Evolutionary conservation across 1,139 yeast genomes (phyloP), one percentile per base, ranked within the genome.

Genomic region (Magnusiomyces clavatus): DNA sequence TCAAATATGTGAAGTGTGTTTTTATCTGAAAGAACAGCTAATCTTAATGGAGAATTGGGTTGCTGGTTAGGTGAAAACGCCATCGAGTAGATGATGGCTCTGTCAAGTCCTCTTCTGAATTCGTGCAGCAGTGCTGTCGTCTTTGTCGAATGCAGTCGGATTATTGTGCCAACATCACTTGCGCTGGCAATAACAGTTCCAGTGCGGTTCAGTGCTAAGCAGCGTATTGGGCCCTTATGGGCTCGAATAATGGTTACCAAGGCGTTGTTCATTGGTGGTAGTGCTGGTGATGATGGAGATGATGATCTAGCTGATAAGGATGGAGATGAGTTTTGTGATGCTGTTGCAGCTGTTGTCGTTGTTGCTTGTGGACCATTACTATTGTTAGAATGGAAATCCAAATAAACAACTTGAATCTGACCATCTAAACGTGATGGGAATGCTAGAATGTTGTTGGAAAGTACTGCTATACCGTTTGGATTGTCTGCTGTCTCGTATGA

Each of bases 1-100:
- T 83, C 85, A 68, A 81, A 92, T 5, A 92, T 78, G 69, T 92
- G 98, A 52, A 92, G 70, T 0, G 97, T 92, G 60, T 80, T 83
- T 65, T 92, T 92, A 68, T 88, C 96, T 13, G 95, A 84, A 38
- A 92, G 72, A 2, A 88, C 90, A 0, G 97, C 97, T 51, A 92
- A 71, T 60, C 81, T 79, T 17, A 45, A 20, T 5, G 48, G 48
- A 20, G 35, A 17, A 5, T n/a, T n/a, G 2, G 14, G 42, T 5
- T 37, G 14, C 4, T 38, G 45, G 37, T 19, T 31, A 19, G 86
- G 90, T 6, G 89, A 83, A 65, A 92, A 89, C 53, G 81, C 82
- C 85, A 92, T 83, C 12, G 94, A 83, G 44, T 85, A 85, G 6
- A 92, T 78, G 17, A 76, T 73, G 0, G 97, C 97, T 51, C 82